phyloP scores from a whole-genome alignment of 23 red algal genomes.

The Chondrus crispus region DNA sequence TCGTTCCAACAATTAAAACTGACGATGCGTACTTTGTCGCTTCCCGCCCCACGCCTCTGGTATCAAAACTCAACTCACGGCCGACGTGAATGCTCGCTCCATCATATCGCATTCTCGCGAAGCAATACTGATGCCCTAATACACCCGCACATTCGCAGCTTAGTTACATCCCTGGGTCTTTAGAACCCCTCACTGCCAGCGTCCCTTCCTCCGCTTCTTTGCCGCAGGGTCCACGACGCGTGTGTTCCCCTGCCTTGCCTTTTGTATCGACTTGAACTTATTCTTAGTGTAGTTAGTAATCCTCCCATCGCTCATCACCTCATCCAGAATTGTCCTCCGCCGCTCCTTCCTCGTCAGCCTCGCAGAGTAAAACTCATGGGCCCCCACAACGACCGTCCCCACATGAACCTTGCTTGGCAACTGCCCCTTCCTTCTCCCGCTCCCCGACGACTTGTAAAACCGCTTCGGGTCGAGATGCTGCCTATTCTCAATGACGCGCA shows the following conservation, averaged over 20 bases:
- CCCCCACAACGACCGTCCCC: slow-evolving; percentile 52
- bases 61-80: too few species aligned
- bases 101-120: too few species aligned
- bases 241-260: background rate
- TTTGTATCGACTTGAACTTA: slow-evolving; percentile 13
- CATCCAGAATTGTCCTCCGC: slow-evolving; percentile 28
- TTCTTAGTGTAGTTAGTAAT: slow-evolving; percentile 22
- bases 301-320: slow-evolving; percentile 35
- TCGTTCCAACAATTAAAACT: too few species aligned
- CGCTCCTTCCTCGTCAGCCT: slow-evolving; percentile 44
- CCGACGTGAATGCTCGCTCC: too few species aligned
- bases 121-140: too few species aligned
- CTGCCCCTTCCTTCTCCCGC: slow-evolving; percentile 41
- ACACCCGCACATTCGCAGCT: too few species aligned
- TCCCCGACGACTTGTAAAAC: slow-evolving; percentile 70
- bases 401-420: slow-evolving; percentile 55
- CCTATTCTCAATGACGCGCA: slow-evolving; percentile 55
- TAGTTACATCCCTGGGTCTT: background rate
- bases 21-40: too few species aligned
- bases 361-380: slow-evolving; percentile 69
- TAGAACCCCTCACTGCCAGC: background rate
- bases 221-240: slow-evolving; percentile 58
- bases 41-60: too few species aligned
- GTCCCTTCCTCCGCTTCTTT: background rate
- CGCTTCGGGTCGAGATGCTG: slow-evolving; percentile 69